Conservation (phyloP, 441 rosid species). For the Adansonia madagascariensis region DNA sequence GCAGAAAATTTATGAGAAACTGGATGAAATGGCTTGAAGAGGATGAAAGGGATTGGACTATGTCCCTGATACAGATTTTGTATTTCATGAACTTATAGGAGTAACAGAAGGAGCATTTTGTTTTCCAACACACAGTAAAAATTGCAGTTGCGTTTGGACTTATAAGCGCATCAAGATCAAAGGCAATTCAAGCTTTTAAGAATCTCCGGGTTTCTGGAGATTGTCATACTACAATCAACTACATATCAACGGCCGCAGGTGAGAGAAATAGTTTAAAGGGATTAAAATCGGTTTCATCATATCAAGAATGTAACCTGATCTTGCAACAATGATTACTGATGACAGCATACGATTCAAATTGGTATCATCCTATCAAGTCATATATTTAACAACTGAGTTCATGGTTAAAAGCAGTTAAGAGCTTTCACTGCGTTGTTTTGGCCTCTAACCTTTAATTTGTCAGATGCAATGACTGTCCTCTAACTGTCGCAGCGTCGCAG, state of each 20-base stretch:
- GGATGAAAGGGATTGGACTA: slow-evolving; percentile 51
- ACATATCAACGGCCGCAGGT: slow-evolving; percentile 40
- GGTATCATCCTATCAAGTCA: slow-evolving; percentile 57
- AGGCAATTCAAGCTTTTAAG: slow-evolving; percentile 56
- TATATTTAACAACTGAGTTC: not conserved
- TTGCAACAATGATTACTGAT: slow-evolving; percentile 60
- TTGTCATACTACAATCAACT: slow-evolving; percentile 53
- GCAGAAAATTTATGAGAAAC: slow-evolving; percentile 40
- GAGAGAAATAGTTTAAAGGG: slow-evolving; percentile 40
- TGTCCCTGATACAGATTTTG: slow-evolving; percentile 56
- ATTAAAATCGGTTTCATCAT: slow-evolving; percentile 63
- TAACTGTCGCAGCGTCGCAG: not conserved
- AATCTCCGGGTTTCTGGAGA: slow-evolving; percentile 61
- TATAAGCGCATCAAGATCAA: slow-evolving; percentile 41
- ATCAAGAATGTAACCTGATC: slow-evolving; percentile 60
- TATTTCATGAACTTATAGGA: slow-evolving; percentile 59
- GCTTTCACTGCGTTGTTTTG: not conserved
- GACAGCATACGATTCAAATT: slow-evolving; percentile 22
- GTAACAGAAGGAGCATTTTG: slow-evolving; percentile 51
- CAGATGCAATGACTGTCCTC: not conserved
- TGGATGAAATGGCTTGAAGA: slow-evolving; percentile 38
- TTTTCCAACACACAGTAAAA: slow-evolving; percentile 62
- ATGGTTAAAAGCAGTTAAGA: not conserved
- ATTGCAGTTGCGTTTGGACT: slow-evolving; percentile 61
- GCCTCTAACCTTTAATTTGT: not conserved